Conservation (phyloP, 495 filamentous ascomycete genomes). For the Penicillium waksmanii region DNA sequence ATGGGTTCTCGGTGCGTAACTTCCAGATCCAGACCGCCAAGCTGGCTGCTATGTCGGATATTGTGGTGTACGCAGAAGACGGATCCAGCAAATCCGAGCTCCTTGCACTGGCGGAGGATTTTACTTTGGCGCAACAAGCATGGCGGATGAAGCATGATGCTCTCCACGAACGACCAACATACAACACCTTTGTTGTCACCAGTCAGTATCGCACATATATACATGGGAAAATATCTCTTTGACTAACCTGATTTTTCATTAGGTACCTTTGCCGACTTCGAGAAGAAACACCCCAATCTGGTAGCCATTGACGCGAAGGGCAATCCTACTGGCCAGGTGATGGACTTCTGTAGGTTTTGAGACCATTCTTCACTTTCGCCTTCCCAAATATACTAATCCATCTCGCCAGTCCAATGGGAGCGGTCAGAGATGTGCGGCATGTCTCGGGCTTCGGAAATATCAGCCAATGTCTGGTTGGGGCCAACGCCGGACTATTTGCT, state of each 20-base stretch:
- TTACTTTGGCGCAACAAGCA: constrained; percentile 73
- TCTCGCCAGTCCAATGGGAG: constrained; percentile 71
- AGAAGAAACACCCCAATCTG: constrained; percentile 67
- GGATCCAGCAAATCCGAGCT: constrained; percentile 56
- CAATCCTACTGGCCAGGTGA: constrained; percentile 71
- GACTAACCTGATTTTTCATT: not conserved
- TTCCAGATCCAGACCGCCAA: constrained; percentile 97
- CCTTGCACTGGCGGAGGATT: constrained; percentile 66
- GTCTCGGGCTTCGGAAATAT: constrained; percentile 87
- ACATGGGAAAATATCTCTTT: not conserved
- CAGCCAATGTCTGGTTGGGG: constrained; percentile 86
- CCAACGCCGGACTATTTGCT: constrained; percentile 74
- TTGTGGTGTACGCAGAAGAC: constrained; percentile 86
- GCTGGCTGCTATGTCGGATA: constrained; percentile 83
- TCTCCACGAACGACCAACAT: constrained; percentile 60
- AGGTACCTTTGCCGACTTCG: constrained; percentile 74
- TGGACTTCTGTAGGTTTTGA: constrained; percentile 75
- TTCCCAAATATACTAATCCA: constrained; percentile 23
- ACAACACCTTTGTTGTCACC: constrained; percentile 82
- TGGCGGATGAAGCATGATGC: constrained; percentile 69
- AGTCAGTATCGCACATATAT: constrained; percentile 45
- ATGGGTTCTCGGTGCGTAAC: constrained; percentile 86
- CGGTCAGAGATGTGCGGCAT: constrained; percentile 90
- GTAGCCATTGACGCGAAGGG: constrained; percentile 77
- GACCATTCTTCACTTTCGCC: not conserved